Conservation (phyloP, 225 moss, liverwort and hornwort species). For the Pseudisothecium myosuroides region DNA sequence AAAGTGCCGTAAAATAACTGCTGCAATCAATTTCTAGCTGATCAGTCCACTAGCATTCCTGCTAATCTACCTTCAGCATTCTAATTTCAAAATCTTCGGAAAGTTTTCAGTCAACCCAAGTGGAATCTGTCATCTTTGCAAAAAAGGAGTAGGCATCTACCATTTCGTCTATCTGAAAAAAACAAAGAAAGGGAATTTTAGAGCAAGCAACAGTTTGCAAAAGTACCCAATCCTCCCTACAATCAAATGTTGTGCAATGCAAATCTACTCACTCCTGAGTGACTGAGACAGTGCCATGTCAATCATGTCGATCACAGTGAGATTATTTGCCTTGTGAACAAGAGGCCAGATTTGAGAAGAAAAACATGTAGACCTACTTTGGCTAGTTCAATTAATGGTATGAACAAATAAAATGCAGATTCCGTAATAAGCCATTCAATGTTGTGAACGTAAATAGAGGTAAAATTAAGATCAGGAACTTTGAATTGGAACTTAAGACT, state of each 20-base stretch:
- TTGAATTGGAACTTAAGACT: background rate
- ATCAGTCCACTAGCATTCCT: background rate
- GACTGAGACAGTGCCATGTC: background rate
- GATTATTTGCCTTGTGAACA: background rate
- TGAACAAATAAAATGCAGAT: background rate
- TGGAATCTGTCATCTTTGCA: slow-evolving; percentile 27
- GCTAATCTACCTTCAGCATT: background rate
- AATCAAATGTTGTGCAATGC: background rate
- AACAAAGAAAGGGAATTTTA: background rate
- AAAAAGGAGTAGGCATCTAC: slow-evolving; percentile 35
- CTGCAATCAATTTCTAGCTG: background rate
- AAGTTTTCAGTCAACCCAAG: slow-evolving; percentile 2
- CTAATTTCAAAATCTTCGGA: background rate
- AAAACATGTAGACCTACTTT: background rate
- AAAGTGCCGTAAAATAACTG: too few species aligned
- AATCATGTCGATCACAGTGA: background rate
- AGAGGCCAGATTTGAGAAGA: background rate
- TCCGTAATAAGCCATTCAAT: background rate
- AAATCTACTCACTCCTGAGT: background rate
- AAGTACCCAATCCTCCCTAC: background rate
- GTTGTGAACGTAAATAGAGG: background rate
- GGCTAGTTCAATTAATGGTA: background rate
- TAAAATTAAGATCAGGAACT: background rate
- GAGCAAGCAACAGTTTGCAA: background rate
- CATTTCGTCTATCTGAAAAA: slow-evolving; percentile 35